Conservation (phyloP, 176 grass and related monocot genomes). For the Carex kokanica region DNA sequence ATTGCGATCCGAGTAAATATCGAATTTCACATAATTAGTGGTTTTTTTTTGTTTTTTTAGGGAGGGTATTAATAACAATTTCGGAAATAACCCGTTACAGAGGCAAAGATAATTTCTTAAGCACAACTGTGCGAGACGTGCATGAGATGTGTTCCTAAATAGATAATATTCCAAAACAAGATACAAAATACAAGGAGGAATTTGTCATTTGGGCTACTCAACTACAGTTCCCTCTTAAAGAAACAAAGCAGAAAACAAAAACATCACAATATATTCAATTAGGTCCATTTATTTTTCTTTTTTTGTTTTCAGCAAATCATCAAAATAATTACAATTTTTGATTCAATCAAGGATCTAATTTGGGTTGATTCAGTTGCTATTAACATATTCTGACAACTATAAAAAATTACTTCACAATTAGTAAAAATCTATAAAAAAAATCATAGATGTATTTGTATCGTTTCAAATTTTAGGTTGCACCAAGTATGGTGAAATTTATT, state of each 20-base stretch:
- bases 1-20: too few species aligned
- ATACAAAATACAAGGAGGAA: background rate
- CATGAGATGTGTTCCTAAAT: background rate
- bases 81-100: background rate
- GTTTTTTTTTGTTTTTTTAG: too few species aligned
- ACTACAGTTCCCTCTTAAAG: background rate
- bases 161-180: conserved; percentile 19
- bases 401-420: background rate
- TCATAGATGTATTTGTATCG: background rate
- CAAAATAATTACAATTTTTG: background rate
- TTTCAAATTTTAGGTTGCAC: background rate
- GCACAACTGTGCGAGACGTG: background rate
- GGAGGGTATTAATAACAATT: too few species aligned
- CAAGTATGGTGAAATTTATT: background rate
- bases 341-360: background rate
- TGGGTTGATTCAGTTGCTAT: too few species aligned
- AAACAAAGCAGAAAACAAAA: background rate
- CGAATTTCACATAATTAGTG: too few species aligned
- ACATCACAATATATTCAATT: background rate
- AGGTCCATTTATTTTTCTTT: background rate
- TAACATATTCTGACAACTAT: background rate
- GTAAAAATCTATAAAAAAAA: background rate
- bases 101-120: background rate
- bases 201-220: background rate
- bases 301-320: background rate